A percentile compares a stretch with the other conserved stretches of the same genome.
These are phyloP conservation scores for Tritrichomonas musculus DNA, from an alignment of 208 protist genomes.

Conservation along the genomic window DNA sequence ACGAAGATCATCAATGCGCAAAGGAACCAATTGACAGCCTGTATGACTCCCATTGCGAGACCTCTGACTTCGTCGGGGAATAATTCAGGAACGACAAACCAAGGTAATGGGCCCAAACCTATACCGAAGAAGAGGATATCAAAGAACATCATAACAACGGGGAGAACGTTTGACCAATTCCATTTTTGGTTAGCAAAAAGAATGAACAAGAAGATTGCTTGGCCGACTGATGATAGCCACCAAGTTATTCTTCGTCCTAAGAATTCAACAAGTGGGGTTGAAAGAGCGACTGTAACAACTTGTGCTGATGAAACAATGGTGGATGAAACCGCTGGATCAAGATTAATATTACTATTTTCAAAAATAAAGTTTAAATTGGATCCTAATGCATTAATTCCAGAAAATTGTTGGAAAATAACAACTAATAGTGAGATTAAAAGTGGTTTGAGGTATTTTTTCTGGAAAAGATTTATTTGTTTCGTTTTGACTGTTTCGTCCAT, in stretches of 20 bases:
- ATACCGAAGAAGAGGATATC: not conserved
- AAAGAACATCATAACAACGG: not conserved
- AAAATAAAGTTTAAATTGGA: not conserved
- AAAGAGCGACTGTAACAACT: not conserved
- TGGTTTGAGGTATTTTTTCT: not conserved
- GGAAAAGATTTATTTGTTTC: not conserved
- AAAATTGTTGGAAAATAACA: not conserved
- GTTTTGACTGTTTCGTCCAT: not conserved
- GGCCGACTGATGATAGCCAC: not conserved
- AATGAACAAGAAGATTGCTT: not conserved
- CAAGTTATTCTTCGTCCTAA: not conserved
- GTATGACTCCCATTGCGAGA: not conserved
- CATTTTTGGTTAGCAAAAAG: not conserved
- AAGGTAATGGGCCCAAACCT: not conserved
- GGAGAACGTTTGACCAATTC: not conserved
- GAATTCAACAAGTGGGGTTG: not conserved
- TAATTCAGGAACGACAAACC: not conserved
- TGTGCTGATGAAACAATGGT: not conserved
- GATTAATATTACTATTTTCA: not conserved
- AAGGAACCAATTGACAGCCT: not conserved
- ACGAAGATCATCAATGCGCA: not conserved
- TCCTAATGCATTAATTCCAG: not conserved
- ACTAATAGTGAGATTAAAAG: not conserved
- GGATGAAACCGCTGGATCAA: not conserved
- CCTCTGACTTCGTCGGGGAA: not conserved